These are phyloP conservation scores for Thyridium curvatum DNA, from an alignment of 2,329 filamentous ascomycete genomes.

Conservation along the genomic window DNA sequence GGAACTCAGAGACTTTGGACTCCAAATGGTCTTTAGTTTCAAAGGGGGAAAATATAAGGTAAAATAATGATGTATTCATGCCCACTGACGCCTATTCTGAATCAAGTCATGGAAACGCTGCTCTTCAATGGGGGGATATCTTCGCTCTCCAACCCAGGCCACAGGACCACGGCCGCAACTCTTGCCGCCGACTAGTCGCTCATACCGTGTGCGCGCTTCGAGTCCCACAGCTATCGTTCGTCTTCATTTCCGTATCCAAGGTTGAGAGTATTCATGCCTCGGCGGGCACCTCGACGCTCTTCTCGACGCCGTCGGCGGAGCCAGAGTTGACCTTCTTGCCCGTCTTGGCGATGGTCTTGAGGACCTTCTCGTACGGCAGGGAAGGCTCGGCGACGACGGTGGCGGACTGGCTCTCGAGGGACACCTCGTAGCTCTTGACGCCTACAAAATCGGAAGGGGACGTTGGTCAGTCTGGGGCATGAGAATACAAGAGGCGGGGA, in stretches of 20 bases:
- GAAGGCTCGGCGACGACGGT: constrained; percentile 64
- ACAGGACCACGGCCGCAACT: not conserved
- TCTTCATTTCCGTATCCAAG: too few species aligned
- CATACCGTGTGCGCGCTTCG: not conserved
- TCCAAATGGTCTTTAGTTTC: too few species aligned
- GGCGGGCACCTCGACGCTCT: constrained; percentile 41
- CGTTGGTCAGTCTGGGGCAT: not conserved
- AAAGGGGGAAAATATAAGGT: too few species aligned
- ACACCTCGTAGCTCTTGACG: constrained; percentile 80
- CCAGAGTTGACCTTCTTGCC: constrained; percentile 84
- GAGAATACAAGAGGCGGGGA: not conserved
- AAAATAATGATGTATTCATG: too few species aligned
- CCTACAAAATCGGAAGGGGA: constrained; percentile 53
- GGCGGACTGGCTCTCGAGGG: constrained; percentile 79
- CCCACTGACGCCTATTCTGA: too few species aligned
- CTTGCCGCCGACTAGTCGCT: not conserved
- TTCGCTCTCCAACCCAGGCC: too few species aligned
- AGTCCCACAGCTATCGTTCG: not conserved
- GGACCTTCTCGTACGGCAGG: constrained; percentile 73
- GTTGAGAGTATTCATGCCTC: constrained; percentile 4
- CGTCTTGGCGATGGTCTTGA: constrained; percentile 88
- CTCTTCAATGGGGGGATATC: too few species aligned
- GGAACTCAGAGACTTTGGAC: too few species aligned
- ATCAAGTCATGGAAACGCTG: too few species aligned
- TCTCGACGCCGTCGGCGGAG: constrained; percentile 59